Conservation (phyloP, 140 eudicot genomes). For the Bidens hawaiensis region DNA sequence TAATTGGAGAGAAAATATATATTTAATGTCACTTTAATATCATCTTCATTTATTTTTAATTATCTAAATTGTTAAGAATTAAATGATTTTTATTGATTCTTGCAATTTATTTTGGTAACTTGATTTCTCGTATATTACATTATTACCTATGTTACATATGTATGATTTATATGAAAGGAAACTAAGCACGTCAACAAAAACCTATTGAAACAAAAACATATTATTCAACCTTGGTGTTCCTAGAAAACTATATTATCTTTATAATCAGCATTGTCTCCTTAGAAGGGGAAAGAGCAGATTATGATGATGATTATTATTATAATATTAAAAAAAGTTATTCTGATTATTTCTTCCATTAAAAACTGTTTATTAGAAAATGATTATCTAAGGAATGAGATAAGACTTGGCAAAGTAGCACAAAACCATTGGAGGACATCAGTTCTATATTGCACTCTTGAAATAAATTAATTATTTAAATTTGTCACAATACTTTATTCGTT, state of each 20-base stretch:
- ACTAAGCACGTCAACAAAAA: not conserved
- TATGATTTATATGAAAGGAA: too few relatives aligned
- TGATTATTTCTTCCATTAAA: not conserved
- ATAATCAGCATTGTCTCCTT: constrained; percentile 21
- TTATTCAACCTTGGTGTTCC: not conserved
- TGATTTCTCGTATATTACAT: too few relatives aligned
- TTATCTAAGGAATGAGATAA: constrained; percentile 11
- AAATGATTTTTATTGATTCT: too few relatives aligned
- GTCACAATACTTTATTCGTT: not conserved
- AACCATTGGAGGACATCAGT: constrained; percentile 3
- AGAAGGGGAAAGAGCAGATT: constrained; percentile 23
- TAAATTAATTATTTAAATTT: constrained; percentile 1
- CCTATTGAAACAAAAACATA: not conserved
- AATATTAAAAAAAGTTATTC: not conserved
- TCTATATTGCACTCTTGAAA: not conserved
- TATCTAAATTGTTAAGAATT: too few relatives aligned
- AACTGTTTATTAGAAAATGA: not conserved
- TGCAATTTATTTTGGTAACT: too few relatives aligned
- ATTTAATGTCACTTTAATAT: too few relatives aligned
- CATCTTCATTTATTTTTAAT: too few relatives aligned
- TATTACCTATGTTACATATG: too few relatives aligned
- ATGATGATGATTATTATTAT: constrained; percentile 7
- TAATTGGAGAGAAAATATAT: too few relatives aligned
- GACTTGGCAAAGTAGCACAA: not conserved
- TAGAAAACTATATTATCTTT: not conserved